Base-by-base conservation (phyloP, 164 flowering plant species). In the Vitis cinerea region DNA sequence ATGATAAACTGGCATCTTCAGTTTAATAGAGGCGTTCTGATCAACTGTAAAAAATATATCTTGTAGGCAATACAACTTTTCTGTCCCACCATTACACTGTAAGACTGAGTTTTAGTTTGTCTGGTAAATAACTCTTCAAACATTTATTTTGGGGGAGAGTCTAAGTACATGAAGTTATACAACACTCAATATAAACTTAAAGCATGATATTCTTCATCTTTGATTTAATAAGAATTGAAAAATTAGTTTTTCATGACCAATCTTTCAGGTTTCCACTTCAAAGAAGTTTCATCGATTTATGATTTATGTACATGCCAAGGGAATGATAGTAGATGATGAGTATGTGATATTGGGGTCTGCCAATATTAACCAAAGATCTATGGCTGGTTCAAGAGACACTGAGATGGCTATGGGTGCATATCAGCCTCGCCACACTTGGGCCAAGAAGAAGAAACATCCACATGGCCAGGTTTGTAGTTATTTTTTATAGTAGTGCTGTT, bases 361-460 rank as follows among this genome's bases (percentile, higher is more conserved):
- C 66, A 88, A 88, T 72, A 88, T 88, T 10, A 88, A 88, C 69
- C 82, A 88, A 71, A 66, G 92, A 50, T 86, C 92, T 1, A 62
- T 88, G 86, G 88, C 87, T 72, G 91, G 93, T 69, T 80, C 91
- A 54, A 82, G 92, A 71, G 92, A 88, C 69, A 86, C 92, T 3
- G 92, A 88, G 81, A 88, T 86, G 54, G 92, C 90, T 10, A 85
- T 86, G 89, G 91, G 91, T 19, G 89, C 85, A 57, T 86, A 86
- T 74, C 91, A 87, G 59, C 86, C 88, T 30, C 83, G 83, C 68
- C 67, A 83, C 65, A 80, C 87, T 10, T 84, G 90, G 90, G 79
- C 81, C 31, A 68, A 76, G 72, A 80, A 70, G 64, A 68, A 70
- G 59, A 67, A 61, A 61, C 85, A 80, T 68, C 88, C 89, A 9